A percentile compares a stretch with the other conserved stretches of the same genome.
These are phyloP conservation scores for Limonium bicolor DNA, from an alignment of 148 eudicot species.

Conservation along the genomic window DNA sequence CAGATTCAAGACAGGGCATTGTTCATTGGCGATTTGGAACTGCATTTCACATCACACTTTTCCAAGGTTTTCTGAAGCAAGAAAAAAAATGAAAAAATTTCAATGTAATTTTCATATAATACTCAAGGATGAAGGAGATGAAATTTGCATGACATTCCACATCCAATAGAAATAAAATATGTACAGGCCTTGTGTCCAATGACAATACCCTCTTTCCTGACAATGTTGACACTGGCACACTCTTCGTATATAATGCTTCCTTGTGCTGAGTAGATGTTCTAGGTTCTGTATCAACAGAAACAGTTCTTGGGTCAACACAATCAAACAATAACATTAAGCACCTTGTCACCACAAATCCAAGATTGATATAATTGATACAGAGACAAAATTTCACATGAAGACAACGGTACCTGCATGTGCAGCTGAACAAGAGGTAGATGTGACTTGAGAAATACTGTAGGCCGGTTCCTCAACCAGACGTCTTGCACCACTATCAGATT, in stretches of 20 bases:
- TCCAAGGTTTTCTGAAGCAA: constrained; percentile 4
- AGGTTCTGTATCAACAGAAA: neutral
- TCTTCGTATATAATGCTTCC: neutral
- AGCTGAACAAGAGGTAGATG: constrained; percentile 11
- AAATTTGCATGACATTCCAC: neutral
- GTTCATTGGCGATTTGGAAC: constrained; percentile 6
- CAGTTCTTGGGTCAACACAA: constrained; percentile 1
- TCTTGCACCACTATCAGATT: constrained; percentile 14
- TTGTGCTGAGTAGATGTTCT: neutral
- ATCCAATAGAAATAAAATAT: neutral
- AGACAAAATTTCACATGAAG: too few relatives aligned
- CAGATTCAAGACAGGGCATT: constrained; percentile 2
- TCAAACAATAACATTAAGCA: neutral
- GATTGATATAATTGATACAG: too few relatives aligned
- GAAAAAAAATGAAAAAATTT: neutral
- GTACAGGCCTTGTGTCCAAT: neutral
- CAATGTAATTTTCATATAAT: too few relatives aligned
- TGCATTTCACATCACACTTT: constrained; percentile 4
- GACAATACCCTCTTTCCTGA: too few relatives aligned
- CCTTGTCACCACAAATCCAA: too few relatives aligned
- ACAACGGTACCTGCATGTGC: constrained; percentile 6
- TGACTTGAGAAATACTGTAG: constrained; percentile 4
- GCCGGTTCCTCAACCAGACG: constrained; percentile 22
- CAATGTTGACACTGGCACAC: neutral
- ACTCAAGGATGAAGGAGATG: too few relatives aligned